Base-by-base conservation (phyloP, 805 yeast species). In the Kuraishia floccosa region DNA sequence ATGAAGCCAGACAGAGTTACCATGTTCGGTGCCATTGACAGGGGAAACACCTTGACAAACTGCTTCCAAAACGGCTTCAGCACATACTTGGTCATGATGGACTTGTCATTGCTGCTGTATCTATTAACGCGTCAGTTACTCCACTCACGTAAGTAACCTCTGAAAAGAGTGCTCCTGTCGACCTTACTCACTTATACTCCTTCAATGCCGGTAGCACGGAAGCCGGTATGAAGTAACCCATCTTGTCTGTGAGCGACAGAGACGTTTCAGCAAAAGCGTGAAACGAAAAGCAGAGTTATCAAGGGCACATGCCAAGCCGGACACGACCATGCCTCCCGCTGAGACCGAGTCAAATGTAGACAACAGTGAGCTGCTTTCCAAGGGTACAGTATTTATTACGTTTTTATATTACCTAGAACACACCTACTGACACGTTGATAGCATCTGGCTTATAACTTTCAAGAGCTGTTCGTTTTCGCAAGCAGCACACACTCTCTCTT, bases 401-500 rank as follows among this genome's bases (percentile, higher is more conserved):
- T n/a, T n/a, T n/a, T n/a, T n/a, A n/a, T n/a, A n/a, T n/a, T n/a
- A n/a, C n/a, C n/a, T n/a, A n/a, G n/a, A n/a, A n/a, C n/a, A n/a
- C 7, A 19, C 22, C 10, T 10, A 19, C 22, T 19, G 22, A 47
- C 98, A 91, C 3, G 91, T 79, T 23, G 81, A 67, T 35, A 91
- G 65, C 99, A 91, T 91, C 39, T 80, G 85, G 41, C 86, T 80
- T 24, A 91, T 81, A n/a, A 91, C 99, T 19, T 76, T 68, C 24
- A 87, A 58, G 26, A 91, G 61, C 58, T 91, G 98, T 35, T 82
- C 94, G 46, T 91, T 91, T 48, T 91, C 98, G 54, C 97, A 87
- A 0, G 99, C 99, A 17, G 98, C 98, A 20, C 95, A 93, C 0
- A 91, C 96, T 38, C 99, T 64, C 56, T 91, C 99, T 57, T 91